These are phyloP conservation scores for Ophiostoma montium DNA, from an alignment of 2,329 filamentous ascomycete species.

Conservation along the genomic window DNA sequence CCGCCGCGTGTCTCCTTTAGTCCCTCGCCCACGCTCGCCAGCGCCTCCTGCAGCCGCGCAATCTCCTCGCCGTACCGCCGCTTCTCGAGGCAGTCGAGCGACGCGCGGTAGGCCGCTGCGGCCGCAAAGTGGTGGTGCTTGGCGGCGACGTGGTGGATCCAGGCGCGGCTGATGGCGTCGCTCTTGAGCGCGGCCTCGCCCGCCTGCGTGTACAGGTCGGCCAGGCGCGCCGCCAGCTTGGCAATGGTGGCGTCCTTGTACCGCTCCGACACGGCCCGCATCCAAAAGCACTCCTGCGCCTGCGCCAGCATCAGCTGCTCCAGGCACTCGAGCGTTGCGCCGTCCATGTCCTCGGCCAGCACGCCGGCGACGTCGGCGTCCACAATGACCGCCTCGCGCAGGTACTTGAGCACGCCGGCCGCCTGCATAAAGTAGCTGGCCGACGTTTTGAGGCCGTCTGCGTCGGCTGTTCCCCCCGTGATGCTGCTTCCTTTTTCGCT, in stretches of 20 bases:
- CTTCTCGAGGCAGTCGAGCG: slow-evolving; percentile 85
- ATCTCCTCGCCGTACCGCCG: slow-evolving; percentile 92
- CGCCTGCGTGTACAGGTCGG: slow-evolving; percentile 75
- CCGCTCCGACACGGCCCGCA: slow-evolving; percentile 86
- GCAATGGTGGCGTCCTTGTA: slow-evolving; percentile 88
- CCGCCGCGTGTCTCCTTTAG: slow-evolving; percentile 42
- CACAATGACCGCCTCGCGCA: slow-evolving; percentile 63
- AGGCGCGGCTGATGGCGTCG: slow-evolving; percentile 77
- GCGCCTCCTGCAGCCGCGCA: slow-evolving; percentile 67
- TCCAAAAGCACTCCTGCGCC: slow-evolving; percentile 96
- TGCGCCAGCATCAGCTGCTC: slow-evolving; percentile 78
- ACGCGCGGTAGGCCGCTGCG: slow-evolving; percentile 83
- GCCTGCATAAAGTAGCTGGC: slow-evolving; percentile 82
- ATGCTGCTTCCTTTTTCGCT: slow-evolving; percentile 47
- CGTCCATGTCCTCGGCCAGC: slow-evolving; percentile 92
- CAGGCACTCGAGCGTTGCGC: slow-evolving; percentile 69
- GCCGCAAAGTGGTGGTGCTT: slow-evolving; percentile 97
- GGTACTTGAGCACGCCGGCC: slow-evolving; percentile 68
- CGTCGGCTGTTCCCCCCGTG: no score
- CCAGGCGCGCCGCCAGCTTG: slow-evolving; percentile 77
- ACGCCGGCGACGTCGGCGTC: slow-evolving; percentile 66
- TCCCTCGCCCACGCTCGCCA: slow-evolving; percentile 71
- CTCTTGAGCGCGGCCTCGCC: slow-evolving; percentile 80
- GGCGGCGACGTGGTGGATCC: slow-evolving; percentile 95
- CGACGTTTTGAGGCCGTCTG: slow-evolving; percentile 74